Evolutionary conservation across 352 stramenopile species (phyloP).

Genomic region (Pythium dissimile): DNA sequence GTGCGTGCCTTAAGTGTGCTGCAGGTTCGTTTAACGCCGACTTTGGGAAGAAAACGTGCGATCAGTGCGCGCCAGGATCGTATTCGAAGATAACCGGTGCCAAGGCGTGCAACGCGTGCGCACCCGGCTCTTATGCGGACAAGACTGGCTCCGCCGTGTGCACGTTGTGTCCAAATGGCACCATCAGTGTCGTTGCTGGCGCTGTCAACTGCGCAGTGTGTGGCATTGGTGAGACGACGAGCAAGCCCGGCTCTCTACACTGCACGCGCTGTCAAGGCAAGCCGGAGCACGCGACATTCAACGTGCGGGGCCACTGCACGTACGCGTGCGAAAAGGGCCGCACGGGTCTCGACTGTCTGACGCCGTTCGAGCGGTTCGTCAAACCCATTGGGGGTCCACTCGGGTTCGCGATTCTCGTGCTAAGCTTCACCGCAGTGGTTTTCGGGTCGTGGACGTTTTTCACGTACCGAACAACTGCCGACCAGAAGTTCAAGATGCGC

Average conservation of each 20-base stretch:
- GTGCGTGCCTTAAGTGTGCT: conserved; percentile 46
- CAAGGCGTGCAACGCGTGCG: conserved; percentile 56
- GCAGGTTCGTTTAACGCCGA: conserved; percentile 62
- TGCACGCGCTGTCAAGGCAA: conserved; percentile 59
- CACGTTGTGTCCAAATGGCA: conserved; percentile 53
- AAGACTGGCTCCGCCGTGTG: conserved; percentile 44
- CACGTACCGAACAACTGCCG: conserved; percentile 47
- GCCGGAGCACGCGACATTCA: conserved; percentile 68
- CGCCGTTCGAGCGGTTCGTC: conserved; percentile 77
- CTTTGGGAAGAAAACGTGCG: conserved; percentile 65
- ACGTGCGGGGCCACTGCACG: conserved; percentile 72
- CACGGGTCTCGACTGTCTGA: conserved; percentile 76
- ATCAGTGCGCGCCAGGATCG: conserved; percentile 52
- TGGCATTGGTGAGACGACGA: conserved; percentile 71
- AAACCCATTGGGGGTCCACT: conserved; percentile 76
- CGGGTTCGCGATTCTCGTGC: conserved; percentile 70
- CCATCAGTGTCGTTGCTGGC: conserved; percentile 44
- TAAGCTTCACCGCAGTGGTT: conserved; percentile 42
- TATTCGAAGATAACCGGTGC: conserved; percentile 42
- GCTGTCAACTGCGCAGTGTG: conserved; percentile 65
- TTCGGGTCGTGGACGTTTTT: conserved; percentile 71
- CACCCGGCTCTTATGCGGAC: conserved; percentile 48
- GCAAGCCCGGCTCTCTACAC: conserved; percentile 36
- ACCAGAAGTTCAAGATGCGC: conserved; percentile 37
- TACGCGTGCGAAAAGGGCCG: conserved; percentile 81